phyloP scores from a whole-genome alignment of 1,284 basidiomycete species.

The Ceratobasidium theobromae region DNA sequence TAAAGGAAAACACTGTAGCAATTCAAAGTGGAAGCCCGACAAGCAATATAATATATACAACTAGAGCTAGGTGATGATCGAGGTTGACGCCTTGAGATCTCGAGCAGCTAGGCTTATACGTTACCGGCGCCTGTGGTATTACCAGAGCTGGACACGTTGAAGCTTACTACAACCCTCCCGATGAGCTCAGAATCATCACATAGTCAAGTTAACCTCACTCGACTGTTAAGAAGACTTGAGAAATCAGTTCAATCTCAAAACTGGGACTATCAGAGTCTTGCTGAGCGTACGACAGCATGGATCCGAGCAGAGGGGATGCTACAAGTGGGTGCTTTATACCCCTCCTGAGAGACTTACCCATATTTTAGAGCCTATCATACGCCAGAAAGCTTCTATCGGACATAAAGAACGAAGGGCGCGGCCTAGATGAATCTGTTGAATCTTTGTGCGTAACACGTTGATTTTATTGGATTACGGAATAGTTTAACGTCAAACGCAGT shows the following conservation, averaged over 20 bases:
- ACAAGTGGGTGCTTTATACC: slow-evolving; percentile 51
- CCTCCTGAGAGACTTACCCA: neutral
- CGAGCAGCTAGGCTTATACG: neutral
- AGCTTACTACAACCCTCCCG: neutral
- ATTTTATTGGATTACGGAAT: neutral
- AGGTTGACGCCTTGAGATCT: neutral
- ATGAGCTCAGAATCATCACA: slow-evolving; percentile 43
- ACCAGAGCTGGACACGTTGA: slow-evolving; percentile 17
- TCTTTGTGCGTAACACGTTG: slow-evolving; percentile 27
- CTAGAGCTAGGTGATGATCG: neutral
- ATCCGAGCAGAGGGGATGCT: slow-evolving; percentile 58
- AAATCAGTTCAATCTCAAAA: slow-evolving; percentile 53
- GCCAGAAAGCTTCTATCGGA: slow-evolving; percentile 60
- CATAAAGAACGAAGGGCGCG: slow-evolving; percentile 51
- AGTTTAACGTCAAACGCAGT: neutral
- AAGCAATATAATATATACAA: neutral
- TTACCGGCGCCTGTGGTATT: slow-evolving; percentile 22
- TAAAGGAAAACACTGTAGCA: neutral
- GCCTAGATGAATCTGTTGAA: slow-evolving; percentile 9
- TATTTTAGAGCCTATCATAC: slow-evolving; percentile 60
- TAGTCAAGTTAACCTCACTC: slow-evolving; percentile 66
- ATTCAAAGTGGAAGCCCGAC: neutral
- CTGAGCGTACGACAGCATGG: slow-evolving; percentile 49
- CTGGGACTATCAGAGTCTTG: slow-evolving; percentile 47
- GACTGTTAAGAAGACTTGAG: slow-evolving; percentile 63